These are phyloP conservation scores for Staphylotrichum longicolle DNA, from an alignment of 495 filamentous ascomycete species.

Conservation along the genomic window DNA sequence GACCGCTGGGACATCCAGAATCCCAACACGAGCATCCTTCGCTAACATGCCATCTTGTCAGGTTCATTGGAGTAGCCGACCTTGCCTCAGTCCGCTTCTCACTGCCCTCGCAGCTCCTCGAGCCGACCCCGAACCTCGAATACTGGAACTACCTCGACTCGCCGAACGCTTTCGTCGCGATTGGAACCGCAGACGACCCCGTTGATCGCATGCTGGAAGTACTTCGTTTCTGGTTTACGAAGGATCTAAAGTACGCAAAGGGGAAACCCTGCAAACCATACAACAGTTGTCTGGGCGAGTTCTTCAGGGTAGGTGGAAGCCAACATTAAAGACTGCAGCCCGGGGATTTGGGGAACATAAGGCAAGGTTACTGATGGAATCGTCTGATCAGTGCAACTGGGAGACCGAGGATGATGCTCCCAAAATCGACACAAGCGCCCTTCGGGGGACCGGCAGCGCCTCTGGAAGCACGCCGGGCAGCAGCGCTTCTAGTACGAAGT, in stretches of 20 bases:
- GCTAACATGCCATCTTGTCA: slow-evolving; percentile 30
- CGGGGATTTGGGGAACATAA: neutral
- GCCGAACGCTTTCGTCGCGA: slow-evolving; percentile 92
- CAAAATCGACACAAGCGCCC: slow-evolving; percentile 43
- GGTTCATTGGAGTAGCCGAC: slow-evolving; percentile 92
- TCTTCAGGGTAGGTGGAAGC: slow-evolving; percentile 71
- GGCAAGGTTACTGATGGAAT: slow-evolving; percentile 14
- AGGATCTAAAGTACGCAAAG: slow-evolving; percentile 98
- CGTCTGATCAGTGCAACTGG: slow-evolving; percentile 75
- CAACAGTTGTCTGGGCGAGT: slow-evolving; percentile 95
- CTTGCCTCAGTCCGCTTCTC: slow-evolving; percentile 95
- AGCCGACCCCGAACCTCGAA: slow-evolving; percentile 94
- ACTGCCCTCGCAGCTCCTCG: slow-evolving; percentile 88
- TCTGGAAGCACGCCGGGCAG: slow-evolving; percentile 37
- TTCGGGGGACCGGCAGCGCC: slow-evolving; percentile 32
- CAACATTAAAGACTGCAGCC: neutral
- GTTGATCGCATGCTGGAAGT: slow-evolving; percentile 91
- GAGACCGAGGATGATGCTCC: slow-evolving; percentile 71
- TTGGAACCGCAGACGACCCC: slow-evolving; percentile 88
- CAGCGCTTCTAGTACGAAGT: slow-evolving; percentile 50
- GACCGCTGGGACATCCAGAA: neutral
- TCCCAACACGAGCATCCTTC: neutral
- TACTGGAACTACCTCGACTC: slow-evolving; percentile 98
- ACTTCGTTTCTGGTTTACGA: slow-evolving; percentile 96
- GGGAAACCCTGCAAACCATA: slow-evolving; percentile 98